These are phyloP conservation scores for Inga oerstediana DNA, from an alignment of 306 rosid species.

Conservation along the genomic window DNA sequence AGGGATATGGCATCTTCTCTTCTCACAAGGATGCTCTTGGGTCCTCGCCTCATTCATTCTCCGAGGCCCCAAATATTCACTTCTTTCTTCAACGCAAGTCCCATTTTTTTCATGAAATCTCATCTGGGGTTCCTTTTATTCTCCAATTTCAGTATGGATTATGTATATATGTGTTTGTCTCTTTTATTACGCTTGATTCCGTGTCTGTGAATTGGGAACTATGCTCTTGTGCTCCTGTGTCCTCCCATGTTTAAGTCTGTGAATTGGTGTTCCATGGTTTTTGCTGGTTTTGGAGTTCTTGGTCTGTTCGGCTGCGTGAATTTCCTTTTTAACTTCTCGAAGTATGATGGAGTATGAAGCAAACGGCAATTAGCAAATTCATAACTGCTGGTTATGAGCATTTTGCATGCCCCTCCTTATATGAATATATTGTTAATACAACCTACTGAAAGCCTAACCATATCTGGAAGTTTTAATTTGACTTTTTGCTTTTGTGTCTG, in stretches of 20 bases:
- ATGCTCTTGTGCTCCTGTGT: constrained; percentile 4
- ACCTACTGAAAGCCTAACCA: not conserved
- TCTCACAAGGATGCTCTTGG: constrained; percentile 52
- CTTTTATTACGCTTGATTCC: not conserved
- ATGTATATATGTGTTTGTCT: not conserved
- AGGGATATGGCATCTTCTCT: constrained; percentile 70
- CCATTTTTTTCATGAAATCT: constrained; percentile 9
- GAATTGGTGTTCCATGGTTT: not conserved
- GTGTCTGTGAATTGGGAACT: not conserved
- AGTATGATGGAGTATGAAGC: constrained; percentile 18
- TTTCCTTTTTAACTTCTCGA: constrained; percentile 12
- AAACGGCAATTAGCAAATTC: not conserved
- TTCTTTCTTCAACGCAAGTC: constrained; percentile 61
- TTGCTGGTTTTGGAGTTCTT: constrained; percentile 3
- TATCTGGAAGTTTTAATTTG: not conserved
- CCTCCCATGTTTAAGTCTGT: constrained; percentile 23
- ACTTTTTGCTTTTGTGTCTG: not conserved
- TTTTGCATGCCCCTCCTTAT: not conserved
- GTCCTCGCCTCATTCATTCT: constrained; percentile 58
- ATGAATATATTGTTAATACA: not conserved
- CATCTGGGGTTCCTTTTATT: constrained; percentile 24
- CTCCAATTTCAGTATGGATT: constrained; percentile 11
- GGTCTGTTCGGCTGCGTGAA: constrained; percentile 24
- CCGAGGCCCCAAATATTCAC: constrained; percentile 52
- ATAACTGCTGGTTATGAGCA: not conserved